Evolutionary conservation across 176 grass and related monocot species (phyloP).

Genomic region (Typha latifolia): DNA sequence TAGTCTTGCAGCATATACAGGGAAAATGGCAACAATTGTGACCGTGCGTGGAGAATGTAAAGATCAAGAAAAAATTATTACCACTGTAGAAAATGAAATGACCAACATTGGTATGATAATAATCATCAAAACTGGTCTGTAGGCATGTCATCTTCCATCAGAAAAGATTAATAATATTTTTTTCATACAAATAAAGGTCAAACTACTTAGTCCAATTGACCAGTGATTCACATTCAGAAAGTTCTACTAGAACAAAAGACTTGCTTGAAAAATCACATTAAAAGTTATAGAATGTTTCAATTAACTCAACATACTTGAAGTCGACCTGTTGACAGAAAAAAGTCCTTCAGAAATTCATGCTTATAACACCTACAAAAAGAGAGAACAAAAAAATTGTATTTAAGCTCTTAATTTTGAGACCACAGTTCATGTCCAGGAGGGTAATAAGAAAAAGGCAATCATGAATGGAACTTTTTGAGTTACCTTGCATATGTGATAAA

Average conservation of each 20-base stretch:
- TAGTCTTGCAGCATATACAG: too few relatives aligned
- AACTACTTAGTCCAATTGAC: not conserved
- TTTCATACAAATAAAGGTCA: not conserved
- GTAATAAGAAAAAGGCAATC: constrained; percentile 6
- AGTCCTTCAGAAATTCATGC: constrained; percentile 96
- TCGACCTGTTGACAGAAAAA: constrained; percentile 83
- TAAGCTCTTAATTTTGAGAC: constrained; percentile 9
- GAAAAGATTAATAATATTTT: not conserved
- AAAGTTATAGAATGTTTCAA: not conserved
- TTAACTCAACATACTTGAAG: constrained; percentile 64
- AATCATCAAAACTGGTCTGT: not conserved
- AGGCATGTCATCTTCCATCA: too few relatives aligned
- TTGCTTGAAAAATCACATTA: not conserved
- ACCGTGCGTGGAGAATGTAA: too few relatives aligned
- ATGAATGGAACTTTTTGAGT: not conserved
- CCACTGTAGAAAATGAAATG: not conserved
- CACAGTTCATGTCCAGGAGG: not conserved
- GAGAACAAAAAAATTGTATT: constrained; percentile 25
- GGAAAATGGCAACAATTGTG: too few relatives aligned
- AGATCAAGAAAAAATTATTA: not conserved
- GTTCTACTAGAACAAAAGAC: not conserved
- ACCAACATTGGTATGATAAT: not conserved
- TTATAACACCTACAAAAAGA: constrained; percentile 58
- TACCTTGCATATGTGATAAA: constrained; percentile 96
- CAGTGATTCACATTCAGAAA: not conserved